Conservation (phyloP, 331 rosid genomes). For the Malus hybrid region DNA sequence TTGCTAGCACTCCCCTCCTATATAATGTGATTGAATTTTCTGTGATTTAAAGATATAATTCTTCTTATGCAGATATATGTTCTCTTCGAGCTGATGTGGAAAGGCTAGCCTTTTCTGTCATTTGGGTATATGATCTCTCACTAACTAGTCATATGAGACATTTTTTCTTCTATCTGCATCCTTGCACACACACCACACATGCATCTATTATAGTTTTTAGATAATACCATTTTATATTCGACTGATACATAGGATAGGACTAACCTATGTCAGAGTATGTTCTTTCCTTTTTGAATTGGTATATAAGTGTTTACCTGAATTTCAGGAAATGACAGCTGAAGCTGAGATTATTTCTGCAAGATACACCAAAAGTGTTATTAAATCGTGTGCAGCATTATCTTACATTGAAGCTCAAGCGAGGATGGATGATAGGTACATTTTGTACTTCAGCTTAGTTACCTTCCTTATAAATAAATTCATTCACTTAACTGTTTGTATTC, state of each 20-base stretch:
- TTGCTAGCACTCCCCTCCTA: no score
- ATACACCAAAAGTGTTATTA: constrained; percentile 82
- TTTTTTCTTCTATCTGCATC: no score
- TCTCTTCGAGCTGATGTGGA: constrained; percentile 98
- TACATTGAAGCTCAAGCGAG: constrained; percentile 96
- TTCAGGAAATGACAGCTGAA: constrained; percentile 96
- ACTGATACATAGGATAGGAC: background rate
- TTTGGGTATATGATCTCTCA: constrained; percentile 61
- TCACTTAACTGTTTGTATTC: background rate
- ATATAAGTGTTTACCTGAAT: constrained; percentile 4
- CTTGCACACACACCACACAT: background rate
- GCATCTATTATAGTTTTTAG: background rate
- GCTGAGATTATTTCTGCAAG: constrained; percentile 76
- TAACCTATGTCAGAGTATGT: background rate
- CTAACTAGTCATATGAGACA: constrained; percentile 7
- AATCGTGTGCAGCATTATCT: constrained; percentile 83
- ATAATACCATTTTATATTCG: background rate
- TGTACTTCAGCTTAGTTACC: constrained; percentile 13
- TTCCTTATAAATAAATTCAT: background rate
- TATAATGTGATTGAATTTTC: constrained; percentile 2
- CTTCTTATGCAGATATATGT: constrained; percentile 66
- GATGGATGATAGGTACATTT: constrained; percentile 87
- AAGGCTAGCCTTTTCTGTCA: constrained; percentile 92
- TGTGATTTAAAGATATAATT: constrained; percentile 16
- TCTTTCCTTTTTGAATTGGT: background rate